Evolutionary conservation across 345 rosid genomes (phyloP), one percentile per base, ranked within the genome.

Genomic region (Sonneratia alba): DNA sequence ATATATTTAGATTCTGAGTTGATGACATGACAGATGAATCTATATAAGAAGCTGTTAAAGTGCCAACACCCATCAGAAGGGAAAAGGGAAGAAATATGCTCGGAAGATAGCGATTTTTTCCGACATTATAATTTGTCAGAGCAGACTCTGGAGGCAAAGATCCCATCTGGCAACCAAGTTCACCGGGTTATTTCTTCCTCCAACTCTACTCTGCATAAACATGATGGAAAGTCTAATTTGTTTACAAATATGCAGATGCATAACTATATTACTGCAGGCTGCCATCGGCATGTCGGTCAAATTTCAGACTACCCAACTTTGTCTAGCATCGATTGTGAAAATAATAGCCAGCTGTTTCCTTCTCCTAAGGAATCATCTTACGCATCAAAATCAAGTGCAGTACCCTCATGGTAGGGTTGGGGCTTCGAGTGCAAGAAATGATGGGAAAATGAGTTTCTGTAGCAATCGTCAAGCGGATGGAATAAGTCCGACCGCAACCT

Each of bases 371-470:
- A 79, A 73, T 85, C 87, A 48, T 85, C 88, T 56, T 79, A 78
- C 82, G 78, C 86, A 73, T 90, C 96, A n/a, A 69, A 88, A 81
- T 75, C 88, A 75, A 70, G 82, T 79, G 70, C 83, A 78, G 68
- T 80, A 85, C 62, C 81, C 84, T 61, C 75, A 82, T 64, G 75
- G 42, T 72, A 81, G 80, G 69, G 72, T 78, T 53, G 76, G 79
- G 75, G 81, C 79, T 79, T 69, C 73, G 71, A 73, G 69, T 76
- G 38, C 70, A 72, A 77, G 42, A 18, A 74, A 79, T 68, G 83
- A 77, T 73, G 83, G 65, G 61, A 71, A 70, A 48, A 81, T 63
- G 53, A 80, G 72, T 72, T 43, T 75, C 77, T 74, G 49, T 77
- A 76, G 70, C 19, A 66, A 47, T 38, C 65, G 75, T 77, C 79